Percentiles rank a stretch among this genome's conserved stretches.
phyloP scores from a whole-genome alignment of 2,329 filamentous ascomycete genomes.

The Claviceps fusiformis region DNA sequence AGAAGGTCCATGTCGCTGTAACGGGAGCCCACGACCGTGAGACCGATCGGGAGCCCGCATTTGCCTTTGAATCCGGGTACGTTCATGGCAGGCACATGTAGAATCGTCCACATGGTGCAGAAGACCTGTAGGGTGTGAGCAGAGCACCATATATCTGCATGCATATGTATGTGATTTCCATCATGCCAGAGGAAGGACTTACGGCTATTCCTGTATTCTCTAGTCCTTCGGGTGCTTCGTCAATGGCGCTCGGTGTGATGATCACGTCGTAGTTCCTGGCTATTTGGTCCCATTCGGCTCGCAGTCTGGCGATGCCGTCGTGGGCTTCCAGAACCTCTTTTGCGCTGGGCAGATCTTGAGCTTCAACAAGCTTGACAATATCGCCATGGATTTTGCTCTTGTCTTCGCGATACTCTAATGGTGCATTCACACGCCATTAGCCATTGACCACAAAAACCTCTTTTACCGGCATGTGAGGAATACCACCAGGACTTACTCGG shows the following conservation, averaged over 20 bases:
- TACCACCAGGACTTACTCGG: conserved; percentile 4
- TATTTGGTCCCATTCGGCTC: conserved; percentile 41
- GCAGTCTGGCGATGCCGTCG: conserved; percentile 37
- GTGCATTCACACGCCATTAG: conserved; percentile 25
- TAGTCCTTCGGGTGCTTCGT: conserved; percentile 42
- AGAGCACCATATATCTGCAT: neutral
- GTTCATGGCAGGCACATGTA: conserved; percentile 52
- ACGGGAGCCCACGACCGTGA: conserved; percentile 36
- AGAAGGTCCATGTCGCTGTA: conserved; percentile 33
- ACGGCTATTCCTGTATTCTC: conserved; percentile 38
- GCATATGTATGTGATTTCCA: neutral
- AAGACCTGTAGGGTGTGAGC: conserved; percentile 5
- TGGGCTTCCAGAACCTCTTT: conserved; percentile 36
- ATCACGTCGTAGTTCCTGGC: conserved; percentile 38
- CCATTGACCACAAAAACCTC: neutral
- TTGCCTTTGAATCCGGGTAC: conserved; percentile 46
- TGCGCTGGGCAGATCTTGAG: conserved; percentile 26
- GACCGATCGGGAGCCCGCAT: conserved; percentile 42
- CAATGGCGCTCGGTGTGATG: conserved; percentile 42
- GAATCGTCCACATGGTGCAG: conserved; percentile 16
- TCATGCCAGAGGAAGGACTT: conserved; percentile 25
- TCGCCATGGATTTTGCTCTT: conserved; percentile 31
- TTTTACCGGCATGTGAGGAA: neutral
- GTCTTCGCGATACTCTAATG: conserved; percentile 33
- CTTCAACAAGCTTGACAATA: conserved; percentile 38